Conservation (phyloP, 192 early-diverging fungal species). For the Chytriomyces sp. region DNA sequence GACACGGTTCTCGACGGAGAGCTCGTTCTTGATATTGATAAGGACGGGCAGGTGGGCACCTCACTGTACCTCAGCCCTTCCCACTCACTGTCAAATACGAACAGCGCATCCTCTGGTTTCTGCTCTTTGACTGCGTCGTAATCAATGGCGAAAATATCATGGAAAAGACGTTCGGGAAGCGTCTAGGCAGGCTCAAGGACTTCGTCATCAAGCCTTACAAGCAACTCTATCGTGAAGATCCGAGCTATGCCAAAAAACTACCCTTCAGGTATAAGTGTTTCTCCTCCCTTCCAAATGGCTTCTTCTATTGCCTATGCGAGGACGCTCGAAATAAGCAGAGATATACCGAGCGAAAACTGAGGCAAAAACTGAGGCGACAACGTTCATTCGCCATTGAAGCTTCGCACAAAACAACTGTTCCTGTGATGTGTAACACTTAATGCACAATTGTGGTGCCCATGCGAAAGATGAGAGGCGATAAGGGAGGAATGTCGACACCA, state of each 20-base stretch:
- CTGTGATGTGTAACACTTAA: too few relatives aligned
- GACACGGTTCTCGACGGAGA: conserved; percentile 91
- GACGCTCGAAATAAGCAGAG: too few relatives aligned
- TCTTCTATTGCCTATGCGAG: too few relatives aligned
- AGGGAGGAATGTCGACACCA: too few relatives aligned
- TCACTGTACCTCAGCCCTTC: not conserved
- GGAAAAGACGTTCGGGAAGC: conserved; percentile 55
- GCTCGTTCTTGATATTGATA: conserved; percentile 75
- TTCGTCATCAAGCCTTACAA: conserved; percentile 70
- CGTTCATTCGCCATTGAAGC: too few relatives aligned
- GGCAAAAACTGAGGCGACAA: too few relatives aligned
- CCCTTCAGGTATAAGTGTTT: conserved; percentile 53
- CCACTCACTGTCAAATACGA: conserved; percentile 1
- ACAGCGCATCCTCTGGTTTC: conserved; percentile 44
- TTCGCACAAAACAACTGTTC: too few relatives aligned
- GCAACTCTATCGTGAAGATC: conserved; percentile 43
- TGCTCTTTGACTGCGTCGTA: conserved; percentile 72
- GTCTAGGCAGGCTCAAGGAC: conserved; percentile 72
- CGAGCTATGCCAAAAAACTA: conserved; percentile 37
- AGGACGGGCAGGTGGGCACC: conserved; percentile 31
- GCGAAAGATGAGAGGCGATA: too few relatives aligned
- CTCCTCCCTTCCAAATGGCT: too few relatives aligned
- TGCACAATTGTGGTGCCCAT: too few relatives aligned
- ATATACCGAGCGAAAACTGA: too few relatives aligned
- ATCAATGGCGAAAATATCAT: conserved; percentile 60